These are phyloP conservation scores for Biscogniauxia marginata DNA, from an alignment of 2,329 filamentous ascomycete genomes.

Conservation along the genomic window DNA sequence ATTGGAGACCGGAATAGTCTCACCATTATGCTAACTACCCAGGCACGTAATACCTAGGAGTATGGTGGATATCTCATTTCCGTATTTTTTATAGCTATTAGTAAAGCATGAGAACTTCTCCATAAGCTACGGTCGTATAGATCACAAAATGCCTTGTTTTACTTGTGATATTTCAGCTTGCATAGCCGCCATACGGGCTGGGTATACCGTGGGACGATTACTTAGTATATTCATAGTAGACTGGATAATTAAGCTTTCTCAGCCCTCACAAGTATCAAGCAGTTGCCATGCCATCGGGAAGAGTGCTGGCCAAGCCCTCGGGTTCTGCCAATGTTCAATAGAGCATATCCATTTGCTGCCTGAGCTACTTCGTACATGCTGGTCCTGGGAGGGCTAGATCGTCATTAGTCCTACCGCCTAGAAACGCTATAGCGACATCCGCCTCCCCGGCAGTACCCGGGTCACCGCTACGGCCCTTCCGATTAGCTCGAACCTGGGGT, in stretches of 20 bases:
- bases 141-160: not conserved
- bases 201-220: not conserved
- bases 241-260: not conserved
- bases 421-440: not conserved
- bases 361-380: not conserved
- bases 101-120: no score
- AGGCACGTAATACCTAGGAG: not conserved
- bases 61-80: not conserved
- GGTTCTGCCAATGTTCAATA: not conserved
- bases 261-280: not conserved
- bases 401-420: not conserved
- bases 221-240: not conserved
- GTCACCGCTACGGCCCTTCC: not conserved
- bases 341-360: not conserved
- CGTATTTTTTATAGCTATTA: no score
- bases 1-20: slow-evolving; percentile 36
- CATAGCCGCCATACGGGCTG: not conserved
- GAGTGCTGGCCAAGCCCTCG: not conserved
- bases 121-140: not conserved
- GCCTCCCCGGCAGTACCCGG: not conserved
- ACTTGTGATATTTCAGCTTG: not conserved
- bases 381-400: not conserved
- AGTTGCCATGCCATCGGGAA: not conserved
- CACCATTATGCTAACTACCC: slow-evolving; percentile 33
- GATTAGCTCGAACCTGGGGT: not conserved